Conservation (phyloP, 768 basidiomycete species). For the Tricholoma terreum region DNA sequence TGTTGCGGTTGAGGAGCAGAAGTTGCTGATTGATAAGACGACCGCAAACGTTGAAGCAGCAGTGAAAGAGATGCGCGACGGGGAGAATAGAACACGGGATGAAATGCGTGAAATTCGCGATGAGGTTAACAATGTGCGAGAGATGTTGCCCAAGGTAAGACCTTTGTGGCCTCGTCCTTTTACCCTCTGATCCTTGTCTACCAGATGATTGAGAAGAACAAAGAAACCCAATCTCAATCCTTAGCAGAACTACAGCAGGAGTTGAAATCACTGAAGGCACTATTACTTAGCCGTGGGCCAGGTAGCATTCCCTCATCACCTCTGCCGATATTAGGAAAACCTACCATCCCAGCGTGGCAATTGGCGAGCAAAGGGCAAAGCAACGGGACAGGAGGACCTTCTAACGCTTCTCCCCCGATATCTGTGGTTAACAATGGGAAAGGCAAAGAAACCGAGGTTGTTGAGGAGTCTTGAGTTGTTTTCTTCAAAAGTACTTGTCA, state of each 20-base stretch:
- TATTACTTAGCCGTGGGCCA: conserved; percentile 74
- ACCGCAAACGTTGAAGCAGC: conserved; percentile 70
- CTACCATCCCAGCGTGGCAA: conserved; percentile 91
- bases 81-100: conserved; percentile 74
- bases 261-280: conserved; percentile 88
- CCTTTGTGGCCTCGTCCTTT: background rate
- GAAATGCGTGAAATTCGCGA: conserved; percentile 91
- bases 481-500: too few relatives aligned
- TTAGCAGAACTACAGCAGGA: conserved; percentile 89
- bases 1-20: conserved; percentile 73
- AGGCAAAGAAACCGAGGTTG: conserved; percentile 54
- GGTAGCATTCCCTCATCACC: conserved; percentile 47
- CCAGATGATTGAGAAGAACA: conserved; percentile 94
- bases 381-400: conserved; percentile 3
- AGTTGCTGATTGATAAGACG: conserved; percentile 64
- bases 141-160: conserved; percentile 87
- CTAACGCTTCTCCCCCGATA: conserved; percentile 9
- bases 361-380: conserved; percentile 45
- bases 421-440: conserved; percentile 41
- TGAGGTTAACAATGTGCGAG: conserved; percentile 85
- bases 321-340: conserved; percentile 53
- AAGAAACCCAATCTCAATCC: conserved; percentile 79
- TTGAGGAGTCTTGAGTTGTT: background rate
- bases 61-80: conserved; percentile 72
- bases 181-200: conserved; percentile 1